Evolutionary conservation across 23 red algal genomes (phyloP).

Genomic region (Porphyridium purpureum): DNA sequence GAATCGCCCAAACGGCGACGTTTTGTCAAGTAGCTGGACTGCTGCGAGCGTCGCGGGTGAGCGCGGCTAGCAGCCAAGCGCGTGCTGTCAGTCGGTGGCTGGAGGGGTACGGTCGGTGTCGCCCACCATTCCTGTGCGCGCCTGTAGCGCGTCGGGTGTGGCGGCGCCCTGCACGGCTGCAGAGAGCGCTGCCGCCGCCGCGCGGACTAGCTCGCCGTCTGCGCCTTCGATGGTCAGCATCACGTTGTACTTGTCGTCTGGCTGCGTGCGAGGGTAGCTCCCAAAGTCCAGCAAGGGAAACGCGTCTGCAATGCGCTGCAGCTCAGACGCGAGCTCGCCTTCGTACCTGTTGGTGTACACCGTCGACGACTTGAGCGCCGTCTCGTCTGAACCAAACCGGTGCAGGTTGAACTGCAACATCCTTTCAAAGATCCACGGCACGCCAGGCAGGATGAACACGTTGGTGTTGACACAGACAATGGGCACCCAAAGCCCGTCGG

Average conservation of each 20-base stretch:
- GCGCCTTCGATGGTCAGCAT: slow-evolving; percentile 35
- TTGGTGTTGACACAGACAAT: slow-evolving; percentile 20
- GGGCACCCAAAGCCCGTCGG: slow-evolving; percentile 44
- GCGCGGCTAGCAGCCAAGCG: too few relatives aligned
- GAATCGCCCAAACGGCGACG: too few relatives aligned
- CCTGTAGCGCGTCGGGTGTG: neutral
- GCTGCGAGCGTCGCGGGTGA: too few relatives aligned
- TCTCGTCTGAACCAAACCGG: slow-evolving; percentile 8
- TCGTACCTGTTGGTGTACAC: slow-evolving; percentile 19
- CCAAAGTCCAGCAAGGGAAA: slow-evolving; percentile 17
- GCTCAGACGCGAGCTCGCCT: slow-evolving; percentile 16
- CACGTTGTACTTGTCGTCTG: slow-evolving; percentile 18
- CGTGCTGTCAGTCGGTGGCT: too few relatives aligned
- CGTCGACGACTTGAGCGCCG: slow-evolving; percentile 2
- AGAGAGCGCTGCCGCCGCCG: slow-evolving; percentile 2
- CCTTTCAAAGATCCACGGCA: slow-evolving; percentile 10
- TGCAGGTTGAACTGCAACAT: slow-evolving; percentile 7
- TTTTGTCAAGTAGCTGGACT: too few relatives aligned
- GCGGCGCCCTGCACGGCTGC: slow-evolving; percentile 5
- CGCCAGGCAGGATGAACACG: slow-evolving; percentile 41
- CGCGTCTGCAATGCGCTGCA: neutral
- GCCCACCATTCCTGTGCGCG: too few relatives aligned
- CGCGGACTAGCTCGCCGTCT: slow-evolving; percentile 2
- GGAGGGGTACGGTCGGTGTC: too few relatives aligned
- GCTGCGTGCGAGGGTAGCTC: slow-evolving; percentile 25